A percentile compares a stretch with the other conserved stretches of the same genome.
Evolutionary conservation across 371 early-diverging fungal genomes (phyloP).

Genomic region (Conidiobolus incongruus): DNA sequence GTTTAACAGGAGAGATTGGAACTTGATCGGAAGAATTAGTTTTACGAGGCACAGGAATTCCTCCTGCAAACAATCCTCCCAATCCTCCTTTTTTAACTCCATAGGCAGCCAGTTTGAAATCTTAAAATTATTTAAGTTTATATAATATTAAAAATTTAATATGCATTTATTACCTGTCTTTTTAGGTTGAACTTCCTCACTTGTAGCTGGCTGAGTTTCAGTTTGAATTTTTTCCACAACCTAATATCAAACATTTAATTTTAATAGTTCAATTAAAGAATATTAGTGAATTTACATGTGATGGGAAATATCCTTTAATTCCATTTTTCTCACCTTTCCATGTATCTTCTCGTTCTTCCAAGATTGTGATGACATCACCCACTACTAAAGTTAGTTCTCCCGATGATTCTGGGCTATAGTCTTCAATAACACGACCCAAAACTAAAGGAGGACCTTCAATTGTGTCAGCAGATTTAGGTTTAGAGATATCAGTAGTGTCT

Average conservation of each 20-base stretch:
- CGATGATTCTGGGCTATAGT: conserved; percentile 38
- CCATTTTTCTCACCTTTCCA: conserved; percentile 42
- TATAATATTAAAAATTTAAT: neutral
- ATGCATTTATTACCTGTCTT: too few species aligned
- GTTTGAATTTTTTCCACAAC: too few species aligned
- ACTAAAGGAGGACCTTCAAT: neutral
- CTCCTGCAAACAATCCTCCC: conserved; percentile 50
- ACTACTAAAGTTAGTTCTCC: conserved; percentile 36
- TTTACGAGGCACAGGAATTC: conserved; percentile 11
- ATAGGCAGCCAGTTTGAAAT: conserved; percentile 44
- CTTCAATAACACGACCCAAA: conserved; percentile 23
- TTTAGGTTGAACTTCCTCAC: too few species aligned
- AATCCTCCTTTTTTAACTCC: conserved; percentile 72
- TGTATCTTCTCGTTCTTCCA: conserved; percentile 41
- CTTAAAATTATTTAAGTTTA: neutral
- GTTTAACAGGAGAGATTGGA: too few species aligned
- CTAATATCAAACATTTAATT: too few species aligned
- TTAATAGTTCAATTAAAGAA: neutral
- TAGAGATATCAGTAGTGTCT: too few species aligned
- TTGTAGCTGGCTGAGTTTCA: too few species aligned
- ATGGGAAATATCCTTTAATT: conserved; percentile 37
- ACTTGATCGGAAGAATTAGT: neutral
- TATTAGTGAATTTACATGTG: conserved; percentile 14
- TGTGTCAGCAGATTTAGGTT: neutral
- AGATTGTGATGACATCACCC: conserved; percentile 41